Percentiles rank a stretch among this genome's conserved stretches.
phyloP scores from a whole-genome alignment of 352 stramenopile genomes.

The Lagenidium giganteum region DNA sequence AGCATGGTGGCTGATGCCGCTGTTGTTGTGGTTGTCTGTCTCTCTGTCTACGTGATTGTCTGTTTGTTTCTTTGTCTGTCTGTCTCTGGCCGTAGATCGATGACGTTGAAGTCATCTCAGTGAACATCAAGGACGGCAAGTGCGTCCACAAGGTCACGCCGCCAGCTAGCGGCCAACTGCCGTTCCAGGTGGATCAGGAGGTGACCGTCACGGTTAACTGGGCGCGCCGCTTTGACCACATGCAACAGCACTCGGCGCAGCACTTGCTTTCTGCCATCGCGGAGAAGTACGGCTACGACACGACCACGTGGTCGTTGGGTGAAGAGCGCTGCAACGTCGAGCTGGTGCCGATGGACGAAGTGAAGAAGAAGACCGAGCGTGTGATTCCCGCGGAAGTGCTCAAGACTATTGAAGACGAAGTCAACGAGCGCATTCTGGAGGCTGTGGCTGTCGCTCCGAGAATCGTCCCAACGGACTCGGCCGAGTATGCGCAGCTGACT shows the following conservation, averaged over 20 bases:
- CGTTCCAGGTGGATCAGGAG: conserved; percentile 38
- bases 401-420: conserved; percentile 55
- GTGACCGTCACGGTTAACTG: conserved; percentile 71
- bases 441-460: conserved; percentile 51
- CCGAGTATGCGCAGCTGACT: conserved; percentile 52
- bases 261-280: conserved; percentile 85
- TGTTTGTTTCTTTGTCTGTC: too few species aligned
- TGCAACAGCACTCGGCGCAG: conserved; percentile 88
- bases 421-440: conserved; percentile 71
- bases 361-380: conserved; percentile 30
- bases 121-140: conserved; percentile 59
- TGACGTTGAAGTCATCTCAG: conserved; percentile 36
- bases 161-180: conserved; percentile 8
- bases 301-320: conserved; percentile 74
- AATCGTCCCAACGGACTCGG: conserved; percentile 42
- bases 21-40: too few species aligned
- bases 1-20: too few species aligned
- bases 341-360: conserved; percentile 51
- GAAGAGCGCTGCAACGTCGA: conserved; percentile 76
- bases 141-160: conserved; percentile 53
- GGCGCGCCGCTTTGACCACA: conserved; percentile 79
- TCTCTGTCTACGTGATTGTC: too few species aligned
- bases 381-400: conserved; percentile 33
- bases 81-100: too few species aligned
- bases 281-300: too few species aligned